These are phyloP conservation scores for Fusarium dlaminii DNA, from an alignment of 2,329 filamentous ascomycete species.

Conservation along the genomic window DNA sequence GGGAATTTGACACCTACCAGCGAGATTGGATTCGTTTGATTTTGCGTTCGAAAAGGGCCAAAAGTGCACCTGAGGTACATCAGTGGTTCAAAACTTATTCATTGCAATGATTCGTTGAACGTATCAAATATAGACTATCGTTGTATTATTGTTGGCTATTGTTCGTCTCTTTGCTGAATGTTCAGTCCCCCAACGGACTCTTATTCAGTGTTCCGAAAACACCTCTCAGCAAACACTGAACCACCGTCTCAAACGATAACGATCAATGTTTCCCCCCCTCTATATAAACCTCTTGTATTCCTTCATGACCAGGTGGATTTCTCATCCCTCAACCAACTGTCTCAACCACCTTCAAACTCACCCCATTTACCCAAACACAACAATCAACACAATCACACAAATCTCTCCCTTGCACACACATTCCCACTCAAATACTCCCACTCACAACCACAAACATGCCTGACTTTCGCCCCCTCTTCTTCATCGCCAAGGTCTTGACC, in stretches of 20 bases:
- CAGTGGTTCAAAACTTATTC: accelerated
- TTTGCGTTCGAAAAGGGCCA: background rate
- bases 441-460: constrained; percentile 8
- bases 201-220: background rate
- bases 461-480: constrained; percentile 27
- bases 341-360: background rate
- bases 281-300: background rate
- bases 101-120: accelerated
- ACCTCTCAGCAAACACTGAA: background rate
- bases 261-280: no score
- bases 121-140: background rate
- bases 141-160: background rate
- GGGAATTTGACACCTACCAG: background rate
- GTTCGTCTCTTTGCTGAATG: background rate
- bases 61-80: background rate
- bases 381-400: background rate
- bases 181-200: background rate
- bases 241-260: no score
- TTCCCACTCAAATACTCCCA: background rate
- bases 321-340: background rate
- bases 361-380: background rate
- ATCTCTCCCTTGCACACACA: background rate
- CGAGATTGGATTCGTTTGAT: background rate
- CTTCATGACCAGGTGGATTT: background rate
- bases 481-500: constrained; percentile 1